Conservation (phyloP, 345 rosid genomes). For the Microcos paniculata region DNA sequence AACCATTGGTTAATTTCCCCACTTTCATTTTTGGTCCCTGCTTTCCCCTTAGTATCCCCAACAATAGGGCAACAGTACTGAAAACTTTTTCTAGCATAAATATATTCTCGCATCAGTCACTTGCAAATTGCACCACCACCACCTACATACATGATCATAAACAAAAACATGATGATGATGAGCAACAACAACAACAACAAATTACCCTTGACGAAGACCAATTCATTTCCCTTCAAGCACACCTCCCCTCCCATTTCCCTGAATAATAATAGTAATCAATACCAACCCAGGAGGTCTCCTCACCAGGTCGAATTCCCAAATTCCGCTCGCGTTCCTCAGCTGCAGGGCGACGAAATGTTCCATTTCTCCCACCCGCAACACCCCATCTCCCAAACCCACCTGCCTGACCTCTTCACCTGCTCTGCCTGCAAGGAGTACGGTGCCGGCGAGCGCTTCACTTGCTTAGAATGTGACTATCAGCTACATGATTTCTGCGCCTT, state of each 20-base stretch:
- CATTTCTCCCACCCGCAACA: conserved; percentile 75
- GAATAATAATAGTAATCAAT: background rate
- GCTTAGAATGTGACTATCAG: conserved; percentile 76
- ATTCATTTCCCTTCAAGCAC: conserved; percentile 4
- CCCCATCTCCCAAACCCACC: conserved; percentile 35
- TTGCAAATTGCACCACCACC: conserved; percentile 1
- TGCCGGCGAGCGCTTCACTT: conserved; percentile 63
- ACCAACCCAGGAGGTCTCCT: background rate
- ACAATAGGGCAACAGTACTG: conserved; percentile 4
- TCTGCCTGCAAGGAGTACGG: conserved; percentile 81
- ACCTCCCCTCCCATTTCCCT: conserved; percentile 12
- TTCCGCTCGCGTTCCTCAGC: conserved; percentile 41
- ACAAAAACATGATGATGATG: background rate
- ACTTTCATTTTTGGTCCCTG: background rate
- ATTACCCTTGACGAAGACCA: conserved; percentile 22
- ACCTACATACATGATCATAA: background rate
- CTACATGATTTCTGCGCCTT: conserved; percentile 83
- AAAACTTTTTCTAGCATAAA: conserved; percentile 35
- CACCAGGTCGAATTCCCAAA: conserved; percentile 43
- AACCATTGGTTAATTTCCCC: background rate
- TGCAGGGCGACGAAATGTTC: conserved; percentile 42
- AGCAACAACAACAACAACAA: background rate
- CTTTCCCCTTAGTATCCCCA: background rate
- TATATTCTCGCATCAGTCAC: conserved; percentile 12
- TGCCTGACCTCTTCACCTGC: conserved; percentile 65